These are phyloP conservation scores for Pyrenophora graminea DNA, from an alignment of 2,329 filamentous ascomycete species.

Conservation along the genomic window DNA sequence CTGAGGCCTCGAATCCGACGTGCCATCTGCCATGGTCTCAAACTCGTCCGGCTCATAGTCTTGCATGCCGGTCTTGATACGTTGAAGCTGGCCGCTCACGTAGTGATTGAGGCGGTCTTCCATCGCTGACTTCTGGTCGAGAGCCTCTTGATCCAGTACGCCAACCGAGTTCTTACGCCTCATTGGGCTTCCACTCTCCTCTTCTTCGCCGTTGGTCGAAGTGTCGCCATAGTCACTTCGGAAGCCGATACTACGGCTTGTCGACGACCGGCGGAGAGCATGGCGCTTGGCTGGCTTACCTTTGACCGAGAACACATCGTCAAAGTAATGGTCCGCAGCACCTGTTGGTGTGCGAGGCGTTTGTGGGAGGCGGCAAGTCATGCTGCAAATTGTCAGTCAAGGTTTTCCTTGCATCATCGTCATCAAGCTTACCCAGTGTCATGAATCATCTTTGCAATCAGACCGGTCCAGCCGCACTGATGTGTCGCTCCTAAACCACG, in stretches of 20 bases:
- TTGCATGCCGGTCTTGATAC: slow-evolving; percentile 66
- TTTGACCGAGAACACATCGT: slow-evolving; percentile 74
- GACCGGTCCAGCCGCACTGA: slow-evolving; percentile 94
- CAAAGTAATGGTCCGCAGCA: slow-evolving; percentile 91
- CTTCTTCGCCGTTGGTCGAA: slow-evolving; percentile 44
- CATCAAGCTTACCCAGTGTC: slow-evolving; percentile 78
- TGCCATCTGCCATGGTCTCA: slow-evolving; percentile 59
- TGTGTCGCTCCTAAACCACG: slow-evolving; percentile 89
- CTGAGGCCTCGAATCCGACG: slow-evolving; percentile 25
- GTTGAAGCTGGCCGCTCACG: slow-evolving; percentile 77
- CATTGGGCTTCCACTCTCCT: slow-evolving; percentile 35
- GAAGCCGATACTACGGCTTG: slow-evolving; percentile 78
- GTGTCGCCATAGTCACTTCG: slow-evolving; percentile 71
- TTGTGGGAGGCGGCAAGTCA: slow-evolving; percentile 62
- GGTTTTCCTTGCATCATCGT: not conserved
- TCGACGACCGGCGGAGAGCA: slow-evolving; percentile 75
- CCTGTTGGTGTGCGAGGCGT: slow-evolving; percentile 85
- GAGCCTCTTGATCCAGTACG: slow-evolving; percentile 58
- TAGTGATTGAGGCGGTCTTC: slow-evolving; percentile 75
- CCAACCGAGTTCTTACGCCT: slow-evolving; percentile 54
- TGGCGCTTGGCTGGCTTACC: slow-evolving; percentile 52
- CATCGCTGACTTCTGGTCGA: slow-evolving; percentile 43
- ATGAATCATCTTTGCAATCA: slow-evolving; percentile 96
- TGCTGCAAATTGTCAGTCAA: slow-evolving; percentile 50
- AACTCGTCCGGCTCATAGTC: slow-evolving; percentile 65